Base-by-base conservation (phyloP, 768 basidiomycete genomes). In the Boletus reticuloceps region DNA sequence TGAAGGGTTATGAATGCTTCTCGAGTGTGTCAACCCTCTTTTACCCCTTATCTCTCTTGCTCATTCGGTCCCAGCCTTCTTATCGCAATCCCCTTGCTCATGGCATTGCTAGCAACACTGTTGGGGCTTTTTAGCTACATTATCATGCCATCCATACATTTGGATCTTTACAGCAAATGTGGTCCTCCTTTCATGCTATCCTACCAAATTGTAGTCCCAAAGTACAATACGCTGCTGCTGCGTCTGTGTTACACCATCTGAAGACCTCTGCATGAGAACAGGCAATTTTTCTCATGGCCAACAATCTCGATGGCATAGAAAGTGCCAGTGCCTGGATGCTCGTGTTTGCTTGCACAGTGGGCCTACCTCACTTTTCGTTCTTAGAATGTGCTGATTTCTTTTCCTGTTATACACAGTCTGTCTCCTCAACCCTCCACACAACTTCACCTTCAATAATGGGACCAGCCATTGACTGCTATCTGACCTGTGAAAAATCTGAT, bases 351-450 rank as follows among this genome's bases (percentile, higher is more conserved):
- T 94, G 86, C 80, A 89, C 91, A 78, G 89, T 88, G 49, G 11
- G 58, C n/a, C 2, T 22, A 0, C 29, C 4, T 40, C 14, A 69
- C 69, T 37, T 29, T 41, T 39, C 25, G n/a, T n/a, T n/a, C n/a
- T n/a, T n/a, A n/a, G n/a, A n/a, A n/a, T n/a, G n/a, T n/a, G n/a
- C n/a, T n/a, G n/a, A n/a, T n/a, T n/a, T n/a, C n/a, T n/a, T n/a
- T n/a, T n/a, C n/a, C n/a, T n/a, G 7, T 31, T 7, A 29, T 6
- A 45, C 43, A 13, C 48, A 91, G 91, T 89, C 87, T n/a, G 85
- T 91, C 46, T 86, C 88, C 10, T 86, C 88, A 71, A 87, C 86
- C 0, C 72, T 97, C 29, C 94, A 96, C 66, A 90, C 91, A 1
- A 79, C 83, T 48, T 81, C 90, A 0, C 62, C 82, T 7, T 82